Conservation (phyloP, 345 rosid genomes). For the Eutrema heterophyllum region DNA sequence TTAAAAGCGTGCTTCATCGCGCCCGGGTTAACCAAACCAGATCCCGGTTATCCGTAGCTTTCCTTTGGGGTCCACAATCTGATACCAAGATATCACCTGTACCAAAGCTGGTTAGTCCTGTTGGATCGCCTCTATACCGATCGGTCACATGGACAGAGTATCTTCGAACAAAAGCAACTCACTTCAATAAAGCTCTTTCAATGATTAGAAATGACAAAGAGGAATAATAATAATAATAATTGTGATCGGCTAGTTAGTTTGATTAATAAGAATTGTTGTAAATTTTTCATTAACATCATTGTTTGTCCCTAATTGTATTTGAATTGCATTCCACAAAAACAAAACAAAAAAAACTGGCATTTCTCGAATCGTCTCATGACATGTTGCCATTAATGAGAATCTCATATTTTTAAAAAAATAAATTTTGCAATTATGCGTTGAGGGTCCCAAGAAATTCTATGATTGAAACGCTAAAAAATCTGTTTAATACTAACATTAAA, state of each 20-base stretch:
- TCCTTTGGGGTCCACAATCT: conserved; percentile 48
- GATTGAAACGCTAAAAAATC: conserved; percentile 15
- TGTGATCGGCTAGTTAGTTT: conserved; percentile 1
- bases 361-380: conserved; percentile 15
- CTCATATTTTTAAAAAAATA: neutral
- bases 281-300: neutral
- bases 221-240: neutral
- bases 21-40: conserved; percentile 46
- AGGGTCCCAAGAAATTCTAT: conserved; percentile 27
- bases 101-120: conserved; percentile 24
- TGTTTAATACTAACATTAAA: conserved; percentile 1
- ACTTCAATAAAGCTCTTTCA: conserved; percentile 55
- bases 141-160: conserved; percentile 53
- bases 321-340: neutral
- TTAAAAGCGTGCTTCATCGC: conserved; percentile 59
- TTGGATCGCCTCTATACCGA: conserved; percentile 37
- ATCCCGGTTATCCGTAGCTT: conserved; percentile 64
- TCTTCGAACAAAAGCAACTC: conserved; percentile 46
- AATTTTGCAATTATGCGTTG: conserved; percentile 16
- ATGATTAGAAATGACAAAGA: conserved; percentile 29
- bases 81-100: conserved; percentile 46
- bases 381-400: conserved; percentile 20
- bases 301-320: neutral
- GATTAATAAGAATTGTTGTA: conserved; percentile 5
- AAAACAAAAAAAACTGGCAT: neutral